Percentiles rank a stretch among this genome's conserved stretches.
phyloP scores from a whole-genome alignment of 2,329 filamentous ascomycete genomes.

The Byssothecium circinans region DNA sequence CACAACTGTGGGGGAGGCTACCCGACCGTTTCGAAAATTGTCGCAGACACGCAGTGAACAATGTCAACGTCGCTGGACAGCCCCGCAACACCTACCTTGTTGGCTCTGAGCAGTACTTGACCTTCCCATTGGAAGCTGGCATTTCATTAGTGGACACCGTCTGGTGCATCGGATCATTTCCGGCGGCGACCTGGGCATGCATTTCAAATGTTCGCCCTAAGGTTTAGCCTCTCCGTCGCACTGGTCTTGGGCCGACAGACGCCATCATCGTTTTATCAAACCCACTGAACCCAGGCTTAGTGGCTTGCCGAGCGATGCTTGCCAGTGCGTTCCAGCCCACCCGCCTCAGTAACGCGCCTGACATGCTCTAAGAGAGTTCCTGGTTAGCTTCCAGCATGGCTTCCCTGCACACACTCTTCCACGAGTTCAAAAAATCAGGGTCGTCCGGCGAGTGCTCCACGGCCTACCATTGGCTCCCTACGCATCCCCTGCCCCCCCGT shows the following conservation, averaged over 20 bases:
- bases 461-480: slow-evolving; percentile 24
- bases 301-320: slow-evolving; percentile 21
- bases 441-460: slow-evolving; percentile 27
- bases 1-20: no score
- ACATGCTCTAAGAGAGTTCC: slow-evolving; percentile 30
- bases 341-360: slow-evolving; percentile 28
- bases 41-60: no score
- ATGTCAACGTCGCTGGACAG: not conserved
- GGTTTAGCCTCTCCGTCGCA: slow-evolving; percentile 23
- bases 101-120: not conserved
- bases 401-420: slow-evolving; percentile 19
- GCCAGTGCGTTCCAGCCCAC: slow-evolving; percentile 8
- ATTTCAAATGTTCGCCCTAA: slow-evolving; percentile 11
- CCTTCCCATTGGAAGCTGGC: not conserved
- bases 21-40: no score
- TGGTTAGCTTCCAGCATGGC: slow-evolving; percentile 25
- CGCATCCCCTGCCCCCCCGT: slow-evolving; percentile 24
- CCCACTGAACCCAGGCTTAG: slow-evolving; percentile 27
- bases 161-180: slow-evolving; percentile 25
- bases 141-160: not conserved
- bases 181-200: slow-evolving; percentile 18
- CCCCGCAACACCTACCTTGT: slow-evolving; percentile 13
- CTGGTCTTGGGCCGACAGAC: slow-evolving; percentile 23
- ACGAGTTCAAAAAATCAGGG: slow-evolving; percentile 19
- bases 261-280: slow-evolving; percentile 26